Percentiles rank a stretch among this genome's conserved stretches.
Conservation (phyloP, 257 asterid species). For the Mitragyna speciosa region DNA sequence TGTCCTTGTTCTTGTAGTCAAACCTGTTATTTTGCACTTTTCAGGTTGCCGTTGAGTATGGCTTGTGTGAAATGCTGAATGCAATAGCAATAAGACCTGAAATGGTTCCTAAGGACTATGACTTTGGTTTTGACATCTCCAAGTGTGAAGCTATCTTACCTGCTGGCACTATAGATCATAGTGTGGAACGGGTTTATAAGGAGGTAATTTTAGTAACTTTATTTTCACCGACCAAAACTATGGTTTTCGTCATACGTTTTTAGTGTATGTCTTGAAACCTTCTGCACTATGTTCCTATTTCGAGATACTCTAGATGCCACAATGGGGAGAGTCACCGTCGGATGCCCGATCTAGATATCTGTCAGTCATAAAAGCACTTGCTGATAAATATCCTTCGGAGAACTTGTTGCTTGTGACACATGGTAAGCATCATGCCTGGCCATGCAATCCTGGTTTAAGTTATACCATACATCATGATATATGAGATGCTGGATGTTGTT, state of each 20-base stretch:
- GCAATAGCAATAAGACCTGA: constrained; percentile 54
- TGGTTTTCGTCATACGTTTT: background rate
- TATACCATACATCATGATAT: background rate
- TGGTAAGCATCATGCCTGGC: constrained; percentile 45
- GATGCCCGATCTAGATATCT: constrained; percentile 63
- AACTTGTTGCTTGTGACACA: constrained; percentile 86
- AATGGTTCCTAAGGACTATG: constrained; percentile 74
- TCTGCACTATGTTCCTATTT: constrained; percentile 10
- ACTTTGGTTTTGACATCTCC: constrained; percentile 57
- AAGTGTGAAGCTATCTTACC: constrained; percentile 71
- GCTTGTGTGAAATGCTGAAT: constrained; percentile 85
- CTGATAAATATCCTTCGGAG: constrained; percentile 77
- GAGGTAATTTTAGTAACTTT: constrained; percentile 46
- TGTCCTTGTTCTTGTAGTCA: background rate
- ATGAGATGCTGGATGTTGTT: background rate
- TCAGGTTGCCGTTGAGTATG: constrained; percentile 82
- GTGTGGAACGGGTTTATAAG: constrained; percentile 44
- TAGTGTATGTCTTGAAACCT: background rate
- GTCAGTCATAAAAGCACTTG: constrained; percentile 61
- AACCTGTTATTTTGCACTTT: background rate
- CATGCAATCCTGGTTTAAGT: constrained; percentile 2
- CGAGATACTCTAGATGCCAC: constrained; percentile 53
- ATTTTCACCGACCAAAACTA: background rate
- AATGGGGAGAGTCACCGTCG: constrained; percentile 62
- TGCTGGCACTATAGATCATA: constrained; percentile 57